Evolutionary conservation across 2,329 filamentous ascomycete genomes (phyloP).

Genomic region (Metarhizium sp.): DNA sequence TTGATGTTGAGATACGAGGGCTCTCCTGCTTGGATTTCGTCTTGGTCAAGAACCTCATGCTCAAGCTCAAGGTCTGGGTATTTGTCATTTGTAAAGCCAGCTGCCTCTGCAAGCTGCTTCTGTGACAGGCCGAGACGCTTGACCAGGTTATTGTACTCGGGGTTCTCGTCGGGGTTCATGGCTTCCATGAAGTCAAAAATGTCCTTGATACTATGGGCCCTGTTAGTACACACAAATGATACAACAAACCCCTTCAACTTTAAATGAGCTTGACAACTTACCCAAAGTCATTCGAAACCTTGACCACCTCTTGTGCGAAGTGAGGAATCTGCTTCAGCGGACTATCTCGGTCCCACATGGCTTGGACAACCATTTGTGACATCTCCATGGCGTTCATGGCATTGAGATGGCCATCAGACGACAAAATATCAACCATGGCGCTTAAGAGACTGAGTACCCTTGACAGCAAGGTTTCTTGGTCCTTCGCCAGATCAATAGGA

Average conservation of each 20-base stretch:
- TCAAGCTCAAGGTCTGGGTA: constrained; percentile 93
- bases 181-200: constrained; percentile 98
- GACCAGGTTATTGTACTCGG: constrained; percentile 68
- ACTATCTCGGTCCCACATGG: constrained; percentile 97
- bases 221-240: constrained; percentile 19
- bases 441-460: constrained; percentile 83
- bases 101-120: constrained; percentile 77
- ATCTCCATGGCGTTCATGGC: constrained; percentile 99
- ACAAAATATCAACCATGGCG: constrained; percentile 89
- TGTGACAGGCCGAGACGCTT: constrained; percentile 71
- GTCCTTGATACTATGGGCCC: constrained; percentile 62
- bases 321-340: constrained; percentile 97
- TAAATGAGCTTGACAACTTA: constrained; percentile 30
- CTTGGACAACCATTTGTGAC: constrained; percentile 98
- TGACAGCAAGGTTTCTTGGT: constrained; percentile 79
- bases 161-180: constrained; percentile 92
- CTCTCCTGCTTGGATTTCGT: constrained; percentile 69
- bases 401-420: constrained; percentile 91
- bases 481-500: constrained; percentile 89
- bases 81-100: constrained; percentile 89
- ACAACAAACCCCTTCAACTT: neutral
- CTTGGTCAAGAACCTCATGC: constrained; percentile 74
- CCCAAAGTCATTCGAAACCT: constrained; percentile 70
- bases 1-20: constrained; percentile 76
- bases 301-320: constrained; percentile 75